phyloP scores from a whole-genome alignment of 192 early-diverging fungal species.

The Rhizophlyctis rosea region DNA sequence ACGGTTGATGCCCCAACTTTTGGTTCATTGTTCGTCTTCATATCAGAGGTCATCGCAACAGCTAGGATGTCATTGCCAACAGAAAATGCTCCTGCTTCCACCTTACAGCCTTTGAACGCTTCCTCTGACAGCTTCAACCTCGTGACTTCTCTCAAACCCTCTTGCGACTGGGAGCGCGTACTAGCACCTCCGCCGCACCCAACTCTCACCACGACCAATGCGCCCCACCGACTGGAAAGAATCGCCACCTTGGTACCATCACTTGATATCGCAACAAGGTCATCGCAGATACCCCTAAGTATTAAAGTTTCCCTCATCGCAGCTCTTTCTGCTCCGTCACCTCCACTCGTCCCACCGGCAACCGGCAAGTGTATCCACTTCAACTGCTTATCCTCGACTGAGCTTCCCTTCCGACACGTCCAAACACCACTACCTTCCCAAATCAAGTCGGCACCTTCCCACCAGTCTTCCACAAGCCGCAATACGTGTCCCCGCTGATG shows the following conservation, averaged over 20 bases:
- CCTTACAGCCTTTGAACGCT: no score
- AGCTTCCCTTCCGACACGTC: background rate
- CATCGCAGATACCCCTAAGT: background rate
- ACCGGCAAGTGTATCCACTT: background rate
- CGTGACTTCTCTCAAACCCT: no score
- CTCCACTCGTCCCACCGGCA: background rate
- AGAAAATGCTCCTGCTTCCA: conserved; percentile 4
- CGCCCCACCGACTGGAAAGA: background rate
- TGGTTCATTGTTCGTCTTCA: conserved; percentile 11
- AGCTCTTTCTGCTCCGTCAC: background rate
- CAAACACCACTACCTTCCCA: background rate
- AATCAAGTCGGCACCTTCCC: background rate
- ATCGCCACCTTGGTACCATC: conserved; percentile 3
- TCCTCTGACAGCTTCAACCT: conserved; percentile 7
- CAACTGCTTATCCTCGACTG: background rate
- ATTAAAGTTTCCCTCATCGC: no score
- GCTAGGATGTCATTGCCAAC: conserved; percentile 14
- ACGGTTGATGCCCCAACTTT: conserved; percentile 11
- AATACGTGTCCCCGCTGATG: no score
- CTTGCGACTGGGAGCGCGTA: no score
- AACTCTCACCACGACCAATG: conserved; percentile 6
- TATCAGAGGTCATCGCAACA: background rate
- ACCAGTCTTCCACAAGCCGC: no score
- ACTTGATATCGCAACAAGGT: background rate
- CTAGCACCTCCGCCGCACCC: no score